A percentile compares a stretch with the other conserved stretches of the same genome.
These are phyloP conservation scores for Tremellales sp. DNA, from an alignment of 1,284 basidiomycete species.

Conservation along the genomic window DNA sequence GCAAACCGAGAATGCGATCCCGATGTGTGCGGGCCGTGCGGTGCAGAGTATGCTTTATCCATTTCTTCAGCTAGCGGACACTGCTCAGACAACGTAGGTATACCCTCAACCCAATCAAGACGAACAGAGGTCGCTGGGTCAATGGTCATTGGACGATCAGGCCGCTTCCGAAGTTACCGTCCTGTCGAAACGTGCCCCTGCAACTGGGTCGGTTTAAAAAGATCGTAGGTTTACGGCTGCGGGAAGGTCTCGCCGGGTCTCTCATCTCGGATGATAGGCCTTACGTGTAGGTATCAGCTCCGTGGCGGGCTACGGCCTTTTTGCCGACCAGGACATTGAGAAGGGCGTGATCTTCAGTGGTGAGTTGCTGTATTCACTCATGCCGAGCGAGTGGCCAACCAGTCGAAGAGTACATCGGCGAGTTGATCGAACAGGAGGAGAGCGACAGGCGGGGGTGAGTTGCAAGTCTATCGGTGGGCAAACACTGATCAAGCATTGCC, in stretches of 20 bases:
- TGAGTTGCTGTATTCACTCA: conserved; percentile 1
- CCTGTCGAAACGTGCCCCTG: conserved; percentile 12
- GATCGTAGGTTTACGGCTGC: conserved; percentile 5
- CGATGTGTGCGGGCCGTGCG: conserved; percentile 14
- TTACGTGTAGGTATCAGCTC: conserved; percentile 16
- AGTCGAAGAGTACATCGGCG: conserved; percentile 19
- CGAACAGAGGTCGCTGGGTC: not conserved
- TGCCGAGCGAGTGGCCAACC: not conserved
- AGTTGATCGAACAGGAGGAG: conserved; percentile 10
- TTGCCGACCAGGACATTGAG: conserved; percentile 15
- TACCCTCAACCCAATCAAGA: not conserved
- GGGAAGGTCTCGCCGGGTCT: not conserved
- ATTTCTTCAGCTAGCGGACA: not conserved
- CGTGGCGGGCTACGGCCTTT: conserved; percentile 21
- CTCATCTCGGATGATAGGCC: not conserved
- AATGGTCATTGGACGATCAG: not conserved
- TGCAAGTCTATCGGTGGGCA: too few relatives aligned
- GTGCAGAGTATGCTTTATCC: conserved; percentile 9
- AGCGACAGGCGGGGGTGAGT: conserved; percentile 18
- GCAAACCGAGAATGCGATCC: conserved; percentile 15
- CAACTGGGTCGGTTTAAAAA: conserved; percentile 8
- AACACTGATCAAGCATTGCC: not conserved
- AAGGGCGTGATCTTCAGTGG: conserved; percentile 11
- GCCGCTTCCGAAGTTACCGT: not conserved
- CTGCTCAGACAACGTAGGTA: not conserved